phyloP scores from a whole-genome alignment of 768 basidiomycete species.

The Daedalea quercina region DNA sequence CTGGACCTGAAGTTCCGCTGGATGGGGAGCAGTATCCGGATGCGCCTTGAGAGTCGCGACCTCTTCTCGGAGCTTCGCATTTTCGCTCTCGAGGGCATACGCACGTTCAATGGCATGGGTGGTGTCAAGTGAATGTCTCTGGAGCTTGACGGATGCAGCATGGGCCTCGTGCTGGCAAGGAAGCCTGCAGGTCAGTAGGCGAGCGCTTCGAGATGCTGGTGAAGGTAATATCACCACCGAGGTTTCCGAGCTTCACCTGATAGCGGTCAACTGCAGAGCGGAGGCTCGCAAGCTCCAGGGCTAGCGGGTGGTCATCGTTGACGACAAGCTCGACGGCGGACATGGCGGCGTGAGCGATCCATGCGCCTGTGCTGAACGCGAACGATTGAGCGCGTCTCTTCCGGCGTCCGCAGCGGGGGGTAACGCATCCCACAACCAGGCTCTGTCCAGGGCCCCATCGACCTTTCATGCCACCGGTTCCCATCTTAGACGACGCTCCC shows the following conservation, averaged over 20 bases:
- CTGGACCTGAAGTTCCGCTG: slow-evolving; percentile 32
- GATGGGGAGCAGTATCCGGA: slow-evolving; percentile 37
- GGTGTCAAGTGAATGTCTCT: slow-evolving; percentile 50
- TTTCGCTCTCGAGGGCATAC: slow-evolving; percentile 50
- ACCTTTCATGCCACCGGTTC: too few species aligned
- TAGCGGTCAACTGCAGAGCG: slow-evolving; percentile 27
- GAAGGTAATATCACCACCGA: slow-evolving; percentile 1
- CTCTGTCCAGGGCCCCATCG: too few species aligned
- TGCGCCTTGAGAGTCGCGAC: slow-evolving; percentile 45
- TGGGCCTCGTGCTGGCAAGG: slow-evolving; percentile 61
- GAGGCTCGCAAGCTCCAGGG: slow-evolving; percentile 30
- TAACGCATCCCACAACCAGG: too few species aligned
- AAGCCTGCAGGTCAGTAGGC: slow-evolving; percentile 20
- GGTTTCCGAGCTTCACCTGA: slow-evolving; percentile 22
- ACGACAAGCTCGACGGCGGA: slow-evolving; percentile 1
- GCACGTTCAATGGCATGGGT: slow-evolving; percentile 41
- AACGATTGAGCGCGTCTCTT: not conserved
- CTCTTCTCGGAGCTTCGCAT: slow-evolving; percentile 49
- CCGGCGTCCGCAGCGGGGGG: too few species aligned
- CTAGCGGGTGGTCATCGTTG: slow-evolving; percentile 31
- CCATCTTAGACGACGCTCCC: too few species aligned
- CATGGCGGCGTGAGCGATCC: not conserved
- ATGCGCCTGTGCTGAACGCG: not conserved
- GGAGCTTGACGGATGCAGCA: slow-evolving; percentile 56
- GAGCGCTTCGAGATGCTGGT: slow-evolving; percentile 1